phyloP scores from a whole-genome alignment of 2,329 filamentous ascomycete species.

The Endoconidiophora laricicola region DNA sequence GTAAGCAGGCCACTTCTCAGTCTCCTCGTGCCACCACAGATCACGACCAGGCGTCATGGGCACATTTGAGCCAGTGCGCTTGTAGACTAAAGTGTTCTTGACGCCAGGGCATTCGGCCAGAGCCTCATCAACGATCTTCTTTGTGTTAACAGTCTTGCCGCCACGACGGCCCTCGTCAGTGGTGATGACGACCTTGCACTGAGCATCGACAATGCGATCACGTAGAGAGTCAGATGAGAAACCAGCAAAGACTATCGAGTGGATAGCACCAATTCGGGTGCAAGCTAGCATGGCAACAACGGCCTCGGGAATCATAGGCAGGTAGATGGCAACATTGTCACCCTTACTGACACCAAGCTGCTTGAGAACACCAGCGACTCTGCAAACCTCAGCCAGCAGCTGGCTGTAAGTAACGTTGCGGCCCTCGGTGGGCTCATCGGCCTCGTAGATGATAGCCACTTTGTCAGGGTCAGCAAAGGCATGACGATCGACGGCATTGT shows the following conservation, averaged over 20 bases:
- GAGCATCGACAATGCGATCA: constrained; percentile 81
- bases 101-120: constrained; percentile 91
- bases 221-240: constrained; percentile 94
- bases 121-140: constrained; percentile 97
- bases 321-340: constrained; percentile 90
- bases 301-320: constrained; percentile 98
- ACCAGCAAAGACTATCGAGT: constrained; percentile 94
- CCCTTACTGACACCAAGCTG: constrained; percentile 94
- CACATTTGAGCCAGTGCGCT: constrained; percentile 80
- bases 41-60: constrained; percentile 83
- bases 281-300: constrained; percentile 82
- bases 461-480: constrained; percentile 88
- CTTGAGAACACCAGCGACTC: constrained; percentile 73
- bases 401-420: constrained; percentile 85
- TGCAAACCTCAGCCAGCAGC: constrained; percentile 81
- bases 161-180: constrained; percentile 95
- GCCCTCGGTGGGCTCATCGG: constrained; percentile 75
- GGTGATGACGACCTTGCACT: constrained; percentile 89
- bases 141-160: constrained; percentile 91
- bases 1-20: constrained; percentile 90
- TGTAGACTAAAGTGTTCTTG: constrained; percentile 72
- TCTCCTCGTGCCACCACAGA: constrained; percentile 97
- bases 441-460: constrained; percentile 96
- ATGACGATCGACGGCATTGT: constrained; percentile 94
- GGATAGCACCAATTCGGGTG: constrained; percentile 79